Conservation (phyloP, 116 monocot species). For the Papilionanthe hybrid region DNA sequence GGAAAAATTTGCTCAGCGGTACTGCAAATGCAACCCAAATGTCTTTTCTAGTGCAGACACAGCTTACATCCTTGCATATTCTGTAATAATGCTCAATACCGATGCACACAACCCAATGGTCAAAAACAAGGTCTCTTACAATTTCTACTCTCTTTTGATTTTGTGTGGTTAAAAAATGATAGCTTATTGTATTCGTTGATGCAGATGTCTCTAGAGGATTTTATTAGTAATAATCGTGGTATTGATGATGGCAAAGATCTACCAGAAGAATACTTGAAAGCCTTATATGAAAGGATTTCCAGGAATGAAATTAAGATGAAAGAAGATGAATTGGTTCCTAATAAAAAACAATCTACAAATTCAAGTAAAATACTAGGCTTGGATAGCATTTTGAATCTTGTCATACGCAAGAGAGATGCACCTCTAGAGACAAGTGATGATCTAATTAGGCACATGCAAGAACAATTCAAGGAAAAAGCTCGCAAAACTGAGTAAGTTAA, state of each 20-base stretch:
- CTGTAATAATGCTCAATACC: slow-evolving; percentile 95
- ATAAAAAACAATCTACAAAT: slow-evolving; percentile 49
- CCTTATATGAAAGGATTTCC: slow-evolving; percentile 74
- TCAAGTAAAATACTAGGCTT: slow-evolving; percentile 75
- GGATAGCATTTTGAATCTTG: slow-evolving; percentile 88
- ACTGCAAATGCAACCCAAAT: slow-evolving; percentile 85
- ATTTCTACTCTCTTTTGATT: slow-evolving; percentile 3
- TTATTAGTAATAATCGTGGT: slow-evolving; percentile 88
- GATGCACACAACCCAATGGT: slow-evolving; percentile 96
- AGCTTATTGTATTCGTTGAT: slow-evolving; percentile 6
- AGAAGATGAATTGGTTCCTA: slow-evolving; percentile 68
- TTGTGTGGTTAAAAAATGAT: not conserved
- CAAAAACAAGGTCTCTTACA: slow-evolving; percentile 67
- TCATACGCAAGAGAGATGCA: slow-evolving; percentile 65
- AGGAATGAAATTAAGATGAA: slow-evolving; percentile 95
- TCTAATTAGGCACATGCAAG: slow-evolving; percentile 82
- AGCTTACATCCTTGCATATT: slow-evolving; percentile 96
- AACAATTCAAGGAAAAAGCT: slow-evolving; percentile 94
- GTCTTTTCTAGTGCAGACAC: slow-evolving; percentile 90
- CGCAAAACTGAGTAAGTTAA: slow-evolving; percentile 87
- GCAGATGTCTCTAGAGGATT: slow-evolving; percentile 97
- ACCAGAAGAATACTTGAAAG: slow-evolving; percentile 83
- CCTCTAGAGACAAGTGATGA: slow-evolving; percentile 70
- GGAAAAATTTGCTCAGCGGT: slow-evolving; percentile 95
- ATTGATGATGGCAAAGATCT: slow-evolving; percentile 96